These are phyloP conservation scores for Tillandsia leiboldiana DNA, from an alignment of 176 grass and related monocot genomes.

Conservation along the genomic window DNA sequence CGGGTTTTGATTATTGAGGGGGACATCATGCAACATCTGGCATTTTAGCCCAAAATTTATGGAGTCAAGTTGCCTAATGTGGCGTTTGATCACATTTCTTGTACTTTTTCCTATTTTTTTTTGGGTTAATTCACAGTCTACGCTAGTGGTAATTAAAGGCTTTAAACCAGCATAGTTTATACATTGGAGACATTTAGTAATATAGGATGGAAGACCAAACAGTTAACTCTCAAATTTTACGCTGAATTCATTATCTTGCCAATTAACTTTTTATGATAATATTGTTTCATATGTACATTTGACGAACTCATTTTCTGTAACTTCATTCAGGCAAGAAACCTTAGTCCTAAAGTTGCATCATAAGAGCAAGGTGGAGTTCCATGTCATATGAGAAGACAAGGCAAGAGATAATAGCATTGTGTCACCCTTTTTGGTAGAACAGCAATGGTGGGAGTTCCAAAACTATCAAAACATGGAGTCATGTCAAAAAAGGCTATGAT, in stretches of 20 bases:
- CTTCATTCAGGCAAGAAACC: neutral
- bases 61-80: no score
- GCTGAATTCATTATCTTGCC: neutral
- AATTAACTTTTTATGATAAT: conserved; percentile 4
- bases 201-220: no score
- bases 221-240: no score
- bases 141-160: no score
- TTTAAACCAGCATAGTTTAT: no score
- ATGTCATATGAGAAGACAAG: conserved; percentile 30
- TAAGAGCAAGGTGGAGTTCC: conserved; percentile 22
- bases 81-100: no score
- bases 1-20: neutral
- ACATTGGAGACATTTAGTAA: no score
- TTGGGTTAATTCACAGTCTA: no score
- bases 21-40: neutral
- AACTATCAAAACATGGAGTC: conserved; percentile 41
- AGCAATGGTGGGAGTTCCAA: conserved; percentile 29
- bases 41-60: neutral
- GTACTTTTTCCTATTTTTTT: no score
- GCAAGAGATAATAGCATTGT: conserved; percentile 13
- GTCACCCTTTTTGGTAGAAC: conserved; percentile 32
- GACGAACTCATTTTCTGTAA: neutral
- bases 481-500: conserved; percentile 29
- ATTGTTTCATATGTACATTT: conserved; percentile 10
- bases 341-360: conserved; percentile 25